Evolutionary conservation across 345 rosid species (phyloP), one percentile per base, ranked within the genome.

Genomic region (Linum lewisii): DNA sequence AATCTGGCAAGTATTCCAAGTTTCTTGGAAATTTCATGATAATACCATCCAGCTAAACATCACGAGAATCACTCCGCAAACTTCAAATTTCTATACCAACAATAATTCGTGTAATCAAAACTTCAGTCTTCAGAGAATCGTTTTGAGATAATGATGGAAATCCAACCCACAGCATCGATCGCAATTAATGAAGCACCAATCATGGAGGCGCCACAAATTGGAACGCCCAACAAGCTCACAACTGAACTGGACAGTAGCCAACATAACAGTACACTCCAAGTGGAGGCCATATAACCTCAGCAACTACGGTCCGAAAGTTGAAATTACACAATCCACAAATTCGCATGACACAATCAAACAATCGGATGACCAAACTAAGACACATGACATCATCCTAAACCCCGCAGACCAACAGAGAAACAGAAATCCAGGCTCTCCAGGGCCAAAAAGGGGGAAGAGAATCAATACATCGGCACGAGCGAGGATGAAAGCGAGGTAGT

Each of bases 401-500:
- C 32, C 26, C 3, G 45, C 21, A 26, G n/a, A 57, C 24, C 16
- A 6, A 36, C 18, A 11, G 21, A 21, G 19, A 55, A 68, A 65
- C 47, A 23, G 37, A 24, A 3, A 64, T 38, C 7, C 23, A 25
- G 38, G 18, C 14, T 18, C n/a, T 16, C 50, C 62, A 57, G 18
- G 44, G 61, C 56, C 36, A 66, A 49, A 59, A 51, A 29, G 50
- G 53, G 24, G 10, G 34, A 19, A 9, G 0, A 21, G 58, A 34
- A 42, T 42, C 47, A 42, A 42, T 63, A 93, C 99, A 90, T 90
- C 85, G 38, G 88, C 90, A 38, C 83, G 92, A n/a, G 87, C 82
- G 54, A 93, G 82, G 70, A 87, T 90, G 76, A 89, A 93, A 62
- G 78, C 95, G 59, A 89, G 96, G 65, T 93, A 93, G 76, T 89